Evolutionary conservation across 1,139 yeast species (phyloP).

Genomic region (Martiniozyma asiatica): DNA sequence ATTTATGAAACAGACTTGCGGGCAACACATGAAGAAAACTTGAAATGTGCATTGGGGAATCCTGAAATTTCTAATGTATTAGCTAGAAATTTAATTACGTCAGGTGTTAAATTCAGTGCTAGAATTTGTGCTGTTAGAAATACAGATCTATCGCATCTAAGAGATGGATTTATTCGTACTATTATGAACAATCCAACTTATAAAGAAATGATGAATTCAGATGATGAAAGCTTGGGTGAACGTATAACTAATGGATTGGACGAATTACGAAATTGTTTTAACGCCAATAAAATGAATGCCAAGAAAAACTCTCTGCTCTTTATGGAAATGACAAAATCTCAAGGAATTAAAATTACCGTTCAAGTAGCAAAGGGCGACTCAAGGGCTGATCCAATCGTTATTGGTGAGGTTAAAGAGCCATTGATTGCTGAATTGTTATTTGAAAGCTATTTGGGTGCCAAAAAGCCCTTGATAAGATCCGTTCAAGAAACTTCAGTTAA

Average conservation of each 20-base stretch:
- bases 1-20: conserved; percentile 14
- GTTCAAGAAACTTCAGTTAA: conserved; percentile 8
- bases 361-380: conserved; percentile 16
- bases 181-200: conserved; percentile 45
- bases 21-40: conserved; percentile 34
- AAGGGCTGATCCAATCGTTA: conserved; percentile 17
- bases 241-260: conserved; percentile 39
- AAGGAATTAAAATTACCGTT: conserved; percentile 35
- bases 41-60: conserved; percentile 46
- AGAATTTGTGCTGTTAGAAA: conserved; percentile 75
- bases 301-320: conserved; percentile 51
- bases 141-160: conserved; percentile 79
- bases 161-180: conserved; percentile 81
- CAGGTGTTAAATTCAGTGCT: conserved; percentile 53
- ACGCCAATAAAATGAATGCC: conserved; percentile 42
- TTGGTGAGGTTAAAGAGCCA: conserved; percentile 25
- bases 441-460: conserved; percentile 48
- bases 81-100: conserved; percentile 42
- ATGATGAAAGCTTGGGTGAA: conserved; percentile 22
- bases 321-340: conserved; percentile 34
- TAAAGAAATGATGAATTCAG: conserved; percentile 23
- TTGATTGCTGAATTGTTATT: conserved; percentile 41
- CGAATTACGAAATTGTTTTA: conserved; percentile 40
- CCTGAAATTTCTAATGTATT: conserved; percentile 42
- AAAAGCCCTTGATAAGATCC: conserved; percentile 29